These are phyloP conservation scores for Laetiporus sulphureus DNA, from an alignment of 1,284 basidiomycete species.

Conservation along the genomic window DNA sequence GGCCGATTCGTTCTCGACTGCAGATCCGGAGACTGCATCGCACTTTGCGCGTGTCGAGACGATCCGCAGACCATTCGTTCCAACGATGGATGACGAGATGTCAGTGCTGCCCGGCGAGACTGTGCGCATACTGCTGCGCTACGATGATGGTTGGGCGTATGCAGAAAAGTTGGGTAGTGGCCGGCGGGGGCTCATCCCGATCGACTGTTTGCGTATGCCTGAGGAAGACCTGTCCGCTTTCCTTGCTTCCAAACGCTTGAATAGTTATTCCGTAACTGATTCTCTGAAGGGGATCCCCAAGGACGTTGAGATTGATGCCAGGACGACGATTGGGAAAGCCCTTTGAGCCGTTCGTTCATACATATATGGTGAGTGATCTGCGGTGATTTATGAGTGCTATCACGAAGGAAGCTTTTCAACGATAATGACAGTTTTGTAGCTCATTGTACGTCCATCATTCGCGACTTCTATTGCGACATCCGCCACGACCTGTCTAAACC, in stretches of 20 bases:
- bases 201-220: constrained; percentile 50
- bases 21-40: constrained; percentile 18
- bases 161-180: constrained; percentile 26
- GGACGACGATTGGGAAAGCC: constrained; percentile 1
- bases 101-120: constrained; percentile 42
- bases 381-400: no score
- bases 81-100: constrained; percentile 55
- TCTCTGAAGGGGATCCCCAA: no score
- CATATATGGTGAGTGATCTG: not conserved
- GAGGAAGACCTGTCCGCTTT: constrained; percentile 44
- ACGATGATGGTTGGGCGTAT: constrained; percentile 67
- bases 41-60: constrained; percentile 36
- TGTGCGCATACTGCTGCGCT: constrained; percentile 46
- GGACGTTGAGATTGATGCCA: no score
- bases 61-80: constrained; percentile 49
- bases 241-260: constrained; percentile 41
- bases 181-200: constrained; percentile 41
- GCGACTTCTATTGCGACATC: no score
- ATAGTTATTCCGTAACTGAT: constrained; percentile 32
- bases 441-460: no score
- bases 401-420: no score
- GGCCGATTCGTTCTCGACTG: constrained; percentile 17
- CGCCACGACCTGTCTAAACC: no score
- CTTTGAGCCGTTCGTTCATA: not conserved
- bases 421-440: no score